Percentiles rank a stretch among this genome's conserved stretches.
These are phyloP conservation scores for Penicillium psychrofluorescens DNA, from an alignment of 495 filamentous ascomycete species.

Conservation along the genomic window DNA sequence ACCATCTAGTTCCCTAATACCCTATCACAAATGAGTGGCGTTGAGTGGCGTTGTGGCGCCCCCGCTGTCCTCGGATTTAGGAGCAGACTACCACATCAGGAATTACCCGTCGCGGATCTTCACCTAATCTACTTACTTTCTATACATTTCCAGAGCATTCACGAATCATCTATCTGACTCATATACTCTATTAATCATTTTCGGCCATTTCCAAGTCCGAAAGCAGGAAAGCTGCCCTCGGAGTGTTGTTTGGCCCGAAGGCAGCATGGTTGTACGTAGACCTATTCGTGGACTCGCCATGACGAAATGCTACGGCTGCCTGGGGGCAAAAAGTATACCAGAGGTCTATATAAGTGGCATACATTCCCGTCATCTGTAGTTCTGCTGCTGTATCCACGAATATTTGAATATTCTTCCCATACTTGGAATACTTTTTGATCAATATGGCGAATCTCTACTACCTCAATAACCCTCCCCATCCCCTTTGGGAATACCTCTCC, in stretches of 20 bases:
- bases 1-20: no score
- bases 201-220: background rate
- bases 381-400: no score
- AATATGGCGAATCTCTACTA: conserved; percentile 30
- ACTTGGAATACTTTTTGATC: background rate
- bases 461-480: conserved; percentile 25
- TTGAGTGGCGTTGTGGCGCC: no score
- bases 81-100: background rate
- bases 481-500: conserved; percentile 29
- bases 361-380: background rate
- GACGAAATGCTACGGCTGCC: conserved; percentile 7
- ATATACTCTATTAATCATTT: background rate
- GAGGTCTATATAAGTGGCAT: conserved; percentile 4
- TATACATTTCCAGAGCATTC: conserved; percentile 4
- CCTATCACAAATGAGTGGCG: no score
- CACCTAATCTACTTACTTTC: background rate
- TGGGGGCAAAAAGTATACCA: background rate
- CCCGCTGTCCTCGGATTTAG: conserved; percentile 1
- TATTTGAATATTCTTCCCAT: no score
- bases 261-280: conserved; percentile 10
- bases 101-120: background rate
- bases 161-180: background rate
- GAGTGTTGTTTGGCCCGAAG: conserved; percentile 1
- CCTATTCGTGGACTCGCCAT: background rate
- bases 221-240: background rate